Evolutionary conservation across 1,284 basidiomycete genomes (phyloP).

Genomic region (Leccinum pachyderme): DNA sequence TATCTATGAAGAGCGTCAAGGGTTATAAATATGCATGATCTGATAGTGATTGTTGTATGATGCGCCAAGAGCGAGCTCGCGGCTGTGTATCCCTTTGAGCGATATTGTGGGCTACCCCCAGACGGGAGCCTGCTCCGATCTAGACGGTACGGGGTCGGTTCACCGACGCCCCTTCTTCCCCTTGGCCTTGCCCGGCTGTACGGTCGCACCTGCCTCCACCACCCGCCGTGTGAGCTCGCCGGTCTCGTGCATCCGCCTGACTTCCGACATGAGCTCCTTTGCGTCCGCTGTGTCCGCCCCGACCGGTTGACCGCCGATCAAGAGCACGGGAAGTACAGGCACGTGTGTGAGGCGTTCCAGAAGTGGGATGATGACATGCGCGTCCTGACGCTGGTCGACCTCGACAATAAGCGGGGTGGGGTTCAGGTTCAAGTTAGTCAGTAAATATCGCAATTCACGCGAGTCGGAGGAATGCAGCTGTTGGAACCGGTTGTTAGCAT

Average conservation of each 20-base stretch:
- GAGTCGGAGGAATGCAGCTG: constrained; percentile 62
- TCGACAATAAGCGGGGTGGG: constrained; percentile 74
- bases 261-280: constrained; percentile 50
- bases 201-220: constrained; percentile 55
- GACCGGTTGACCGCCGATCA: constrained; percentile 64
- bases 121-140: constrained; percentile 6
- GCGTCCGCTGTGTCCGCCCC: constrained; percentile 38
- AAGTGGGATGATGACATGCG: constrained; percentile 43
- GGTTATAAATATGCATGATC: background rate
- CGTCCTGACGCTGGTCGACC: constrained; percentile 64
- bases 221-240: constrained; percentile 55
- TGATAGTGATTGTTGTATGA: background rate
- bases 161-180: constrained; percentile 36
- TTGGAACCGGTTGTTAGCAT: background rate
- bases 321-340: constrained; percentile 63
- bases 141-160: constrained; percentile 2
- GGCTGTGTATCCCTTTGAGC: background rate
- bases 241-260: constrained; percentile 49
- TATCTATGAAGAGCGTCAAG: constrained; percentile 5
- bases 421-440: constrained; percentile 57
- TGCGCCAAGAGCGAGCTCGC: background rate
- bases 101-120: constrained; percentile 1
- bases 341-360: constrained; percentile 55
- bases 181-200: constrained; percentile 57
- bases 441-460: constrained; percentile 64